Percentiles rank a stretch among this genome's conserved stretches.
Conservation (phyloP, 2,329 filamentous ascomycete genomes). For the Nakataea oryzae region DNA sequence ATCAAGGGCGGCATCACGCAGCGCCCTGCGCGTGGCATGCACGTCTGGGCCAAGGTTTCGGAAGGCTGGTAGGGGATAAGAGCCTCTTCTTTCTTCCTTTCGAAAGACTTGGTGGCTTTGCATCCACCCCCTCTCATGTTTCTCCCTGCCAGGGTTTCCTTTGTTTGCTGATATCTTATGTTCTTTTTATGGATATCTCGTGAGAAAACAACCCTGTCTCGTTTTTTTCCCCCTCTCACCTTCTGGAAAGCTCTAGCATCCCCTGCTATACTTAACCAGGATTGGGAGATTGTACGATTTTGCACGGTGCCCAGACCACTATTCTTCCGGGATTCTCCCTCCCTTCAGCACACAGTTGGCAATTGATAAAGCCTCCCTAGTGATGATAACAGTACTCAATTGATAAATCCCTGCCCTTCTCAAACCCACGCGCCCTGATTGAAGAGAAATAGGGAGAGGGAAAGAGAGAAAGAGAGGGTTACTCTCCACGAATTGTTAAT, state of each 20-base stretch:
- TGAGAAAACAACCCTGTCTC: neutral
- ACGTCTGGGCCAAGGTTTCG: conserved; percentile 55
- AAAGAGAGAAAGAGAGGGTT: neutral
- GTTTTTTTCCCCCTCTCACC: too few relatives aligned
- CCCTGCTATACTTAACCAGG: too few relatives aligned
- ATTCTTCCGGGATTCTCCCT: neutral
- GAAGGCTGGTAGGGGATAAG: conserved; percentile 48
- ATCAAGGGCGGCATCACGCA: conserved; percentile 64
- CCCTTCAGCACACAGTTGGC: neutral
- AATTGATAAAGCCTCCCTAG: neutral
- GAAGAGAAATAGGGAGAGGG: too few relatives aligned
- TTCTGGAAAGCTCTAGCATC: neutral
- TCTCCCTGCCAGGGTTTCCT: too few relatives aligned
- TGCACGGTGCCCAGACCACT: too few relatives aligned
- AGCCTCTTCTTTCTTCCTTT: too few relatives aligned
- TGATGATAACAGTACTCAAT: too few relatives aligned
- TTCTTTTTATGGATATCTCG: too few relatives aligned
- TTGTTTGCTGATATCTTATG: too few relatives aligned
- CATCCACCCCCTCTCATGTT: too few relatives aligned
- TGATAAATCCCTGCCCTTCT: neutral
- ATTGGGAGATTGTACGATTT: too few relatives aligned
- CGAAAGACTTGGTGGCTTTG: too few relatives aligned
- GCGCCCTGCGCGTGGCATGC: conserved; percentile 62
- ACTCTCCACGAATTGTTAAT: neutral
- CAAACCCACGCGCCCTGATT: neutral